phyloP scores from a whole-genome alignment of 2,329 filamentous ascomycete genomes.

The Aspergillus glaucus region DNA sequence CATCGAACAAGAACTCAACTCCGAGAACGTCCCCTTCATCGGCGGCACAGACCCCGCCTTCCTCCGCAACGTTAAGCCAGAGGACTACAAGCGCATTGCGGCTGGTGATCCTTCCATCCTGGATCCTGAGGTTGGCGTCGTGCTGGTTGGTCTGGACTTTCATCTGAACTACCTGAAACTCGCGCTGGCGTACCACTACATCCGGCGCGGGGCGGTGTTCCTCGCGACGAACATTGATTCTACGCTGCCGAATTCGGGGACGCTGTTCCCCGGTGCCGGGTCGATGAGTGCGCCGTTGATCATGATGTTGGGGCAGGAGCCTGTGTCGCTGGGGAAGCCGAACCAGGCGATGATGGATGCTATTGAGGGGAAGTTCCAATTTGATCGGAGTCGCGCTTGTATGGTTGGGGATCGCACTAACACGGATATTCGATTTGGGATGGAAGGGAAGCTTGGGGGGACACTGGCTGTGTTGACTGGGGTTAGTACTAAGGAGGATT shows the following conservation, averaged over 20 bases:
- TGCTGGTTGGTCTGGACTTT: slow-evolving; percentile 86
- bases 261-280: slow-evolving; percentile 87
- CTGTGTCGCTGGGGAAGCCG: slow-evolving; percentile 81
- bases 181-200: slow-evolving; percentile 76
- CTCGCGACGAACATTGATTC: slow-evolving; percentile 91
- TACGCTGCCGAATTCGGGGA: slow-evolving; percentile 73
- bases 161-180: slow-evolving; percentile 95
- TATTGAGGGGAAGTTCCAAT: slow-evolving; percentile 88
- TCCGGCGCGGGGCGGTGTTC: slow-evolving; percentile 72
- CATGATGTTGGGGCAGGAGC: slow-evolving; percentile 63
- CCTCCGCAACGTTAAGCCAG: slow-evolving; percentile 69
- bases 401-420: slow-evolving; percentile 94
- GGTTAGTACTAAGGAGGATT: slow-evolving; percentile 72
- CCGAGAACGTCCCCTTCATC: slow-evolving; percentile 71
- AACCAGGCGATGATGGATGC: slow-evolving; percentile 99
- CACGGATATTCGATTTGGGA: slow-evolving; percentile 92
- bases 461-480: slow-evolving; percentile 88
- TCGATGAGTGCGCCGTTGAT: slow-evolving; percentile 71
- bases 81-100: slow-evolving; percentile 74
- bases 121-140: slow-evolving; percentile 82
- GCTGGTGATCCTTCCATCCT: slow-evolving; percentile 62
- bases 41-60: slow-evolving; percentile 78
- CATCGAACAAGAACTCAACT: slow-evolving; percentile 78
- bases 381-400: slow-evolving; percentile 77
- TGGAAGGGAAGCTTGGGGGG: slow-evolving; percentile 83